Evolutionary conservation across 2,329 filamentous ascomycete species (phyloP), one percentile per base, ranked within the genome.

Genomic region (Neonectria ditissima): DNA sequence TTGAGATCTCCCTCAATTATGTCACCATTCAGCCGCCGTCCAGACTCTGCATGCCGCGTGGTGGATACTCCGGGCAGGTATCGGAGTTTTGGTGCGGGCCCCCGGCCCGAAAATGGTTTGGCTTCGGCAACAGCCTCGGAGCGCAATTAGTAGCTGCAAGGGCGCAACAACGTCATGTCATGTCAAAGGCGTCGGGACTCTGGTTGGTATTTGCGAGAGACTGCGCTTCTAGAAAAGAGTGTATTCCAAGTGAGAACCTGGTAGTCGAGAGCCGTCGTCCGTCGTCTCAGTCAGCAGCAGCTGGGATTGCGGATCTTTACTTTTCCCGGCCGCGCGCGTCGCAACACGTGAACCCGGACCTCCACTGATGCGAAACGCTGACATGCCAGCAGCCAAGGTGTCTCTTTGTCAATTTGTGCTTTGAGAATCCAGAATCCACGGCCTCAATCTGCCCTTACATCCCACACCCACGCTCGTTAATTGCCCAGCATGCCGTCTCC

Each of bases 401-500:
- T 34, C 28, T 26, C 10, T 14, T 34, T 11, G 5, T n/a, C 41
- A 32, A 55, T 44, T 18, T 9, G 26, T 18, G n/a, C 47, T 5
- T 9, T 26, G 13, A 60, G 30, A 24, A 24, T 13, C 28, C 22
- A 9, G 43, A n/a, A 2, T 24, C 4, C 34, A 43, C 22, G 13
- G 16, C 30, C 28, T 53, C 48, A 24, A 32, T 20, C 47, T 6
- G 20, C 44, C 53, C 16, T n/a, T 30, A 5, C 55, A 26, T 37
- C 45, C n/a, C 43, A 2, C 55, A 10, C 32, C 16, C 50, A 51
- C 24, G 13, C 5, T 55, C 11, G 6, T 53, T 8, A 18, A 52
- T 4, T 14, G 3, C 26, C 44, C 43, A 75, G 71, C 54, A 83
- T 83, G 82, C 80, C 78, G 50, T 84, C 84, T 39, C 83, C 82